These are phyloP conservation scores for Termitomyces sp. DNA, from an alignment of 768 basidiomycete species.

Conservation along the genomic window DNA sequence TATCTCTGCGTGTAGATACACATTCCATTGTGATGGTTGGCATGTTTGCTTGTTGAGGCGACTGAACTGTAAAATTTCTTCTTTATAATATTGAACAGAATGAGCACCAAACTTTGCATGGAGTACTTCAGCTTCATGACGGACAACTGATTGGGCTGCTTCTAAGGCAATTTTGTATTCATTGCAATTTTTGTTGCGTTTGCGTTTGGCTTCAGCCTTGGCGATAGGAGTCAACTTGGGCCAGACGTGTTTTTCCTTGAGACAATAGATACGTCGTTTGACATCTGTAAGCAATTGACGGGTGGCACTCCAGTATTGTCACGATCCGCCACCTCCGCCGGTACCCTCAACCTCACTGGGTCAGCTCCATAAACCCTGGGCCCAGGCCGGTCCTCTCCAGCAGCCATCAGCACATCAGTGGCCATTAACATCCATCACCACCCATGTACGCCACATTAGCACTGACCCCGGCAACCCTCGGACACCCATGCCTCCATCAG, in stretches of 20 bases:
- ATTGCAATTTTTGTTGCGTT: background rate
- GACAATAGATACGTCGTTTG: background rate
- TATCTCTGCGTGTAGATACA: background rate
- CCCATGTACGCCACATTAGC: too few relatives aligned
- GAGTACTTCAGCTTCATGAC: background rate
- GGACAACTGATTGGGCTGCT: background rate
- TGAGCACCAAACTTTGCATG: background rate
- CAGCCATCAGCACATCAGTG: too few relatives aligned
- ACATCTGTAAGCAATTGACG: too few relatives aligned
- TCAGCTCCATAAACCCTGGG: too few relatives aligned
- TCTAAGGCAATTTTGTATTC: background rate
- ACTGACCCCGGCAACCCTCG: too few relatives aligned
- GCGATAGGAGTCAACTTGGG: background rate
- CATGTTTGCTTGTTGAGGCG: too few relatives aligned
- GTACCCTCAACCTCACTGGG: too few relatives aligned
- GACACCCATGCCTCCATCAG: too few relatives aligned
- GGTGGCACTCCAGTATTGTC: too few relatives aligned
- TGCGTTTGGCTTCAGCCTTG: background rate
- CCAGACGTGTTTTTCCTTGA: background rate
- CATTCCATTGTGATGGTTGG: background rate
- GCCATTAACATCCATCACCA: too few relatives aligned
- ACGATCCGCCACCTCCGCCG: too few relatives aligned
- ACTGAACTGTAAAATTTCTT: background rate
- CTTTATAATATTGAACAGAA: background rate
- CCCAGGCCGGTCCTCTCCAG: too few relatives aligned